These are phyloP conservation scores for Xylariaceae sp. DNA, from an alignment of 2,329 filamentous ascomycete genomes.

Conservation along the genomic window DNA sequence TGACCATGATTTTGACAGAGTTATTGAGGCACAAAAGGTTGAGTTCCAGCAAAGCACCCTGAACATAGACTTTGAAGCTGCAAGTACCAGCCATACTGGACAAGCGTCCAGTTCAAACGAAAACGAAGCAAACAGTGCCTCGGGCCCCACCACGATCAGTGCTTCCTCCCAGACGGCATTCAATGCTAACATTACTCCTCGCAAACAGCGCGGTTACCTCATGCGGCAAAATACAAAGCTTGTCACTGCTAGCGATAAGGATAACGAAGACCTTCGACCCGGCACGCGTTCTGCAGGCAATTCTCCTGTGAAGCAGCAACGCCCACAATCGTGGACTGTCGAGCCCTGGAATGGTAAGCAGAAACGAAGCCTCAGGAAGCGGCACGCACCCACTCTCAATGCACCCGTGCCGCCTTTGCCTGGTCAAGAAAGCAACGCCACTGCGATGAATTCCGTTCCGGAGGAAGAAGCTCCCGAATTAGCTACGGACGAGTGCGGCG, in stretches of 20 bases:
- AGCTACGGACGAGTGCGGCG: constrained; percentile 69
- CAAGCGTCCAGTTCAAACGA: constrained; percentile 42
- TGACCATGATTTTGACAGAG: constrained; percentile 87
- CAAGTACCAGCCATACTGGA: constrained; percentile 36
- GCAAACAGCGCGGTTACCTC: constrained; percentile 88
- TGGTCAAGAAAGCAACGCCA: constrained; percentile 77
- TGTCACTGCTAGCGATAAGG: constrained; percentile 82
- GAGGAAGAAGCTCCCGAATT: constrained; percentile 64
- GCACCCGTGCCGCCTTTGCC: constrained; percentile 78
- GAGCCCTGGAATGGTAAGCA: constrained; percentile 91
- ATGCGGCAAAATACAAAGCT: constrained; percentile 99
- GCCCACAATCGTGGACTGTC: constrained; percentile 89
- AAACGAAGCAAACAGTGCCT: constrained; percentile 12
- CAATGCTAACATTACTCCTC: constrained; percentile 60
- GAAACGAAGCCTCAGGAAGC: constrained; percentile 61
- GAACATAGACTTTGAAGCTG: constrained; percentile 22
- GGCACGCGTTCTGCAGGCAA: constrained; percentile 59
- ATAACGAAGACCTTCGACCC: constrained; percentile 50
- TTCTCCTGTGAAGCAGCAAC: constrained; percentile 67
- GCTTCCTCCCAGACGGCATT: constrained; percentile 26
- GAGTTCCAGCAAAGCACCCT: constrained; percentile 42
- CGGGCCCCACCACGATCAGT: constrained; percentile 25
- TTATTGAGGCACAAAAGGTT: constrained; percentile 98
- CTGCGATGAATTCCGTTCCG: constrained; percentile 59
- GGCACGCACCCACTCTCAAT: constrained; percentile 41